Conservation (phyloP, 2,329 filamentous ascomycete genomes). For the Akanthomyces dipterigenus region DNA sequence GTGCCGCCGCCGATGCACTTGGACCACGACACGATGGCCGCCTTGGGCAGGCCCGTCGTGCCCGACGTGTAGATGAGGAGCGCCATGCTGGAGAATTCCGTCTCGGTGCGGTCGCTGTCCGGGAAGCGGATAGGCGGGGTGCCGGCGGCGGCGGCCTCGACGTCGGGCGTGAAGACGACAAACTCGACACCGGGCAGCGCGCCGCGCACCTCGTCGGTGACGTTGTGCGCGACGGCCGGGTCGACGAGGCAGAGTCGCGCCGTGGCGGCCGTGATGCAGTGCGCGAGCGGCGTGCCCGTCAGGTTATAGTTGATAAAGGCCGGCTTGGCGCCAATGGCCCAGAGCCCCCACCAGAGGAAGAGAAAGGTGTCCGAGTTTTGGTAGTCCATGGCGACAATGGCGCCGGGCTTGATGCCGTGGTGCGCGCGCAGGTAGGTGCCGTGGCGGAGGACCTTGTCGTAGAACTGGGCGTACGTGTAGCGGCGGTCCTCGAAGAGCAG, state of each 20-base stretch:
- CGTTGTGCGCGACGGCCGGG: constrained; percentile 44
- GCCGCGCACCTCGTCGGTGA: constrained; percentile 51
- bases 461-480: constrained; percentile 71
- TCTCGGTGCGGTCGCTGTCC: constrained; percentile 47
- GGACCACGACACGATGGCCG: constrained; percentile 67
- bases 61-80: constrained; percentile 80
- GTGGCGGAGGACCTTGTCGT: constrained; percentile 64
- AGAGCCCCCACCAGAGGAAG: constrained; percentile 69
- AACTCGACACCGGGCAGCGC: constrained; percentile 47
- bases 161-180: constrained; percentile 52
- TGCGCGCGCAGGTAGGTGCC: constrained; percentile 65
- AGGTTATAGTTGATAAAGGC: constrained; percentile 89
- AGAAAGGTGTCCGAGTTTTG: constrained; percentile 75
- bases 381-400: constrained; percentile 75
- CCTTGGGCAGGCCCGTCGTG: constrained; percentile 78
- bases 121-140: constrained; percentile 49
- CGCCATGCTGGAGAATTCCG: constrained; percentile 50
- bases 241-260: constrained; percentile 66
- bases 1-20: constrained; percentile 51
- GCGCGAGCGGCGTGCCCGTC: constrained; percentile 59
- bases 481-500: constrained; percentile 61
- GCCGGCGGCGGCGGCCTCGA: constrained; percentile 47
- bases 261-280: constrained; percentile 65
- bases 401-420: constrained; percentile 57
- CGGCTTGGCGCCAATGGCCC: constrained; percentile 75